Percentiles rank a stretch among this genome's conserved stretches.
Conservation (phyloP, 73 alveolate species). For the Urostyla sp. region DNA sequence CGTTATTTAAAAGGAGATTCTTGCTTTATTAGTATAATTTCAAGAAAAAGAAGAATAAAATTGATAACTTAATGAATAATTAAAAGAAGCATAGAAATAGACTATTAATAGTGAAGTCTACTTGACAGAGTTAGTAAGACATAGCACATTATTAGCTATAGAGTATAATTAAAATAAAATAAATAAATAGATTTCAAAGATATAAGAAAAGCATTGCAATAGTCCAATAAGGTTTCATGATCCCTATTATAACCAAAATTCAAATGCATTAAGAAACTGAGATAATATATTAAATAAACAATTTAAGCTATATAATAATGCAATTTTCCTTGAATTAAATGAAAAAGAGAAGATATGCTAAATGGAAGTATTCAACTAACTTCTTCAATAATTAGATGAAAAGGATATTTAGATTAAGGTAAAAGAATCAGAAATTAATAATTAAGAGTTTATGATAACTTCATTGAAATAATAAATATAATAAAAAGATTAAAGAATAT, state of each 20-base stretch:
- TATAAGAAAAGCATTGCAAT: conserved; percentile 17
- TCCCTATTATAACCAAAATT: neutral
- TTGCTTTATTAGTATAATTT: neutral
- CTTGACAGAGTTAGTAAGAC: conserved; percentile 15
- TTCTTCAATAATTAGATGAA: neutral
- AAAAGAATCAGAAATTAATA: neutral
- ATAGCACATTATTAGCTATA: conserved; percentile 6
- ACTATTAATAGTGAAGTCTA: neutral
- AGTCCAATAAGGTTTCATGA: conserved; percentile 3
- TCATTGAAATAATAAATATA: no score
- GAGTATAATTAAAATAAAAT: neutral
- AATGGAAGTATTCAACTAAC: conserved; percentile 15
- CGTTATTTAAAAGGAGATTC: neutral
- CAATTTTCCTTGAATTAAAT: conserved; percentile 11
- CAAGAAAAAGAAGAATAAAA: neutral
- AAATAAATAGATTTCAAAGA: conserved; percentile 6
- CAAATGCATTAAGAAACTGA: conserved; percentile 8
- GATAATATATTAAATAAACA: conserved; percentile 30
- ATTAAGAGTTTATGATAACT: conserved; percentile 2
- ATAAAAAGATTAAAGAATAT: no score
- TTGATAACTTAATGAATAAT: neutral
- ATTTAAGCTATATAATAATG: conserved; percentile 14
- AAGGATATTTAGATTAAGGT: conserved; percentile 1
- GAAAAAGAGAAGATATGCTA: conserved; percentile 29
- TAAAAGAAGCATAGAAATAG: neutral